These are phyloP conservation scores for Euphrasia confusa DNA, from an alignment of 257 asterid species.

Conservation along the genomic window DNA sequence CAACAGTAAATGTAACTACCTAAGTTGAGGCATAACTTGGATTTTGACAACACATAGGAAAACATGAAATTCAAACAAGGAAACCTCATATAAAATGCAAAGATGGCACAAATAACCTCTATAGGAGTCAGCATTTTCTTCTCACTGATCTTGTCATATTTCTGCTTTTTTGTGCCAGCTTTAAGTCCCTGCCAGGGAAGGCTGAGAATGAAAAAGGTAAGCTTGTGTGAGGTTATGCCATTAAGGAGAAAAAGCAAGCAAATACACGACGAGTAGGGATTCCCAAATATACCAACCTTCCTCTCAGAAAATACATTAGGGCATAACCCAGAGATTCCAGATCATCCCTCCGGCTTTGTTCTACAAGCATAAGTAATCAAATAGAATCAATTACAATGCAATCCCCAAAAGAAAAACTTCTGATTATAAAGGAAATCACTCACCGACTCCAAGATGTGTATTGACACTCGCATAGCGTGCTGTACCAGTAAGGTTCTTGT, in stretches of 20 bases:
- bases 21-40: no score
- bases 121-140: conserved; percentile 88
- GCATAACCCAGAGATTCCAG: conserved; percentile 97
- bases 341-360: conserved; percentile 97
- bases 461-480: conserved; percentile 96
- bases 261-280: conserved; percentile 3
- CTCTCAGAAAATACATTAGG: conserved; percentile 95
- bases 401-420: conserved; percentile 5
- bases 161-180: conserved; percentile 97
- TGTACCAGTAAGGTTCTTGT: conserved; percentile 91
- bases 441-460: conserved; percentile 92
- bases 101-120: conserved; percentile 50
- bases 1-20: no score
- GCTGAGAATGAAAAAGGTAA: conserved; percentile 36
- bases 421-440: conserved; percentile 26
- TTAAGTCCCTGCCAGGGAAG: conserved; percentile 97
- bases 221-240: neutral
- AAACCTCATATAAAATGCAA: neutral
- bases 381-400: neutral
- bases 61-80: conserved; percentile 24
- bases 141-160: conserved; percentile 93
- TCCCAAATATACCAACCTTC: conserved; percentile 64
- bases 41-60: conserved; percentile 13
- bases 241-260: conserved; percentile 14
- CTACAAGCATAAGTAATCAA: conserved; percentile 39